A percentile compares a stretch with the other conserved stretches of the same genome.
Conservation (phyloP, 495 filamentous ascomycete species). For the Apodospora peruviana region DNA sequence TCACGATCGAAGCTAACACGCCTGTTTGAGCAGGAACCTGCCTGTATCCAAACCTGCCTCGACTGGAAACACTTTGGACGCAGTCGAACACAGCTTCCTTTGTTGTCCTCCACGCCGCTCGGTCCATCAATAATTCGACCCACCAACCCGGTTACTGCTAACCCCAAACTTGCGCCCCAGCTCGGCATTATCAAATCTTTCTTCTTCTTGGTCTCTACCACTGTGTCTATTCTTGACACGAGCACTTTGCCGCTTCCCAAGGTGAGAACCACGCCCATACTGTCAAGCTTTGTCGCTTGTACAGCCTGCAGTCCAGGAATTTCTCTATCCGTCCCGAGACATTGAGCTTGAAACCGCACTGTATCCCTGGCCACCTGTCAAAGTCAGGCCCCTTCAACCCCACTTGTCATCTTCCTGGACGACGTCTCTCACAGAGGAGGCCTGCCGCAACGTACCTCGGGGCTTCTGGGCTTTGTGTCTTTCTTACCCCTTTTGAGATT, state of each 20-base stretch:
- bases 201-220: slow-evolving; percentile 12
- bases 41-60: slow-evolving; percentile 15
- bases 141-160: neutral
- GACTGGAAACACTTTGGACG: slow-evolving; percentile 12
- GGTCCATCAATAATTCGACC: slow-evolving; percentile 7
- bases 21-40: slow-evolving; percentile 16
- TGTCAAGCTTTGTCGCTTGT: neutral
- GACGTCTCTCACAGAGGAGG: too few species aligned
- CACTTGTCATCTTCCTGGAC: too few species aligned
- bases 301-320: too few species aligned
- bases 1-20: slow-evolving; percentile 12
- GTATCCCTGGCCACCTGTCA: too few species aligned
- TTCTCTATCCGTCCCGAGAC: too few species aligned
- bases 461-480: too few species aligned
- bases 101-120: slow-evolving; percentile 13
- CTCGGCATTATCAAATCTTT: neutral
- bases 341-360: too few species aligned
- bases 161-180: neutral
- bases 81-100: slow-evolving; percentile 20
- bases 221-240: slow-evolving; percentile 11
- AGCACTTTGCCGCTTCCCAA: slow-evolving; percentile 12
- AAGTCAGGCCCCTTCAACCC: too few species aligned
- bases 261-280: neutral
- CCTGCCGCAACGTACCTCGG: too few species aligned
- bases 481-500: too few species aligned